Evolutionary conservation across 805 yeast genomes (phyloP).

Genomic region (Aciculoconidium aculeatum): DNA sequence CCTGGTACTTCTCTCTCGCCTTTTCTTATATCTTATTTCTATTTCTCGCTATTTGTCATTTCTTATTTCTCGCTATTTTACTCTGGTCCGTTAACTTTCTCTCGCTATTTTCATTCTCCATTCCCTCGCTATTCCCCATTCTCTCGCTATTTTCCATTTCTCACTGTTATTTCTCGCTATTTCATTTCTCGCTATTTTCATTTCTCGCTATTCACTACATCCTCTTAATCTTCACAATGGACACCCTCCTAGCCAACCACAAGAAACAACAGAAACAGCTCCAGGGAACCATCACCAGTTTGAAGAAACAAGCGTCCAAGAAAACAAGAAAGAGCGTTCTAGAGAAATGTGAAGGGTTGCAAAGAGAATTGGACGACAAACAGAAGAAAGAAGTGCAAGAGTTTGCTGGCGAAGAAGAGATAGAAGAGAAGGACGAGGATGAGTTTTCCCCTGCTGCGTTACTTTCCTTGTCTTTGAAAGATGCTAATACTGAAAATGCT

Average conservation of each 20-base stretch:
- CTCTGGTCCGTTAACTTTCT: no score
- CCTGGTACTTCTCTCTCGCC: no score
- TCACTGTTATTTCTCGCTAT: no score
- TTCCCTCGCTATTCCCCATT: background rate
- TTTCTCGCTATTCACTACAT: background rate
- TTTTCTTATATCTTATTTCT: no score
- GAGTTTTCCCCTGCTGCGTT: slow-evolving; percentile 57
- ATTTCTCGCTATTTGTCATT: no score
- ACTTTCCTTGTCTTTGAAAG: background rate
- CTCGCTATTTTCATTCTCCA: background rate
- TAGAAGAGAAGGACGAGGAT: slow-evolving; percentile 25
- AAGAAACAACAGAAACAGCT: slow-evolving; percentile 64
- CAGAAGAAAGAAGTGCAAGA: slow-evolving; percentile 50
- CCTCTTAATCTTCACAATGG: slow-evolving; percentile 18
- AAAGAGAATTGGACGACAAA: slow-evolving; percentile 44
- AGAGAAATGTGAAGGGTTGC: slow-evolving; percentile 54
- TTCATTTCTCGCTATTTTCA: no score
- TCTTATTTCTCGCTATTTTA: no score
- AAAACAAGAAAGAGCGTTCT: slow-evolving; percentile 66
- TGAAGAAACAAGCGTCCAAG: slow-evolving; percentile 81
- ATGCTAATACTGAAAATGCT: background rate
- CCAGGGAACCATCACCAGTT: slow-evolving; percentile 59
- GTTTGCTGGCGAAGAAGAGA: slow-evolving; percentile 1
- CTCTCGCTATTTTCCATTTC: no score
- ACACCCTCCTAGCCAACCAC: slow-evolving; percentile 54